phyloP scores from a whole-genome alignment of 495 filamentous ascomycete species.

The Aspergillus hancockii region DNA sequence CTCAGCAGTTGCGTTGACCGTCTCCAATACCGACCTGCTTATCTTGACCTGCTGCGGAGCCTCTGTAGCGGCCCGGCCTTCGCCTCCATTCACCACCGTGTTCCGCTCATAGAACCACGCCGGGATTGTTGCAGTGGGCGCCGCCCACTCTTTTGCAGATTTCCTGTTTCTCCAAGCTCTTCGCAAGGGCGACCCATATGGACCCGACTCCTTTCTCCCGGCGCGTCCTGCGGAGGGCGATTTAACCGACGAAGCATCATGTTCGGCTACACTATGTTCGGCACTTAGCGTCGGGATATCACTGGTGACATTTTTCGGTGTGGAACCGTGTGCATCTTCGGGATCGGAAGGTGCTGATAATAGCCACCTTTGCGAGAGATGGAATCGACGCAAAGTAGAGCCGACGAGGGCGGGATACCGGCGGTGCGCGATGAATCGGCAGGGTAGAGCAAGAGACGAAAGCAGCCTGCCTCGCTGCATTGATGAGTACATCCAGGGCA shows the following conservation, averaged over 20 bases:
- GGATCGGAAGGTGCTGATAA: slow-evolving; percentile 39
- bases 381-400: slow-evolving; percentile 36
- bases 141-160: slow-evolving; percentile 20
- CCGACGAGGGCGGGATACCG: slow-evolving; percentile 36
- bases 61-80: slow-evolving; percentile 10
- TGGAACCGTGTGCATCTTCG: slow-evolving; percentile 23
- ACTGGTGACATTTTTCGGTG: slow-evolving; percentile 24
- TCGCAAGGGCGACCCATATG: slow-evolving; percentile 45
- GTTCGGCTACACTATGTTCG: slow-evolving; percentile 17
- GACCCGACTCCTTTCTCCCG: slow-evolving; percentile 26
- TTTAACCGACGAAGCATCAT: slow-evolving; percentile 14
- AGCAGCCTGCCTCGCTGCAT: slow-evolving; percentile 40
- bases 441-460: slow-evolving; percentile 39
- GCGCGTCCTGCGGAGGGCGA: slow-evolving; percentile 19
- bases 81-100: slow-evolving; percentile 23
- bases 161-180: slow-evolving; percentile 41
- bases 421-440: slow-evolving; percentile 46
- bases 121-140: slow-evolving; percentile 31
- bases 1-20: slow-evolving; percentile 13
- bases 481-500: slow-evolving; percentile 46
- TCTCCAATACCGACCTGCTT: slow-evolving; percentile 18
- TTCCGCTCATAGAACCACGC: slow-evolving; percentile 45
- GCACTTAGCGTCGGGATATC: slow-evolving; percentile 25
- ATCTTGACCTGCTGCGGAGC: slow-evolving; percentile 31
- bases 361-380: slow-evolving; percentile 36